phyloP scores from a whole-genome alignment of 495 filamentous ascomycete genomes.

The Pseudevernia furfuracea region DNA sequence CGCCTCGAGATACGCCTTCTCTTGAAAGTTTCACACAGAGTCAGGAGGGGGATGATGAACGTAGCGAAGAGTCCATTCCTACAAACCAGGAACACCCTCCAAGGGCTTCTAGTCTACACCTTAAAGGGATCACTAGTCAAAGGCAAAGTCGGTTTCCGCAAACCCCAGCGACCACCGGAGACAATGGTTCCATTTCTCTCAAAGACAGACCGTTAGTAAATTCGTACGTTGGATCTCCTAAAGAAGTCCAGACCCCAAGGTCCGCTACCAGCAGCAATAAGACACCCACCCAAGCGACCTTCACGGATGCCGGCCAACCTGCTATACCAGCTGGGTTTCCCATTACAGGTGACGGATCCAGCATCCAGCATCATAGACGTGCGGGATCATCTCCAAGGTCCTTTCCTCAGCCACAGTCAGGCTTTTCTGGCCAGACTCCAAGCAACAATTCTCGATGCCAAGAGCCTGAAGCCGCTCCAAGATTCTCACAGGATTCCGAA shows the following conservation, averaged over 20 bases:
- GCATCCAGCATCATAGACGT: background rate
- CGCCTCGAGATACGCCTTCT: conserved; percentile 14
- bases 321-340: conserved; percentile 3
- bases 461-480: background rate
- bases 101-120: conserved; percentile 12
- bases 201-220: conserved; percentile 3
- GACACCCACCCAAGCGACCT: conserved; percentile 24
- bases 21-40: conserved; percentile 23
- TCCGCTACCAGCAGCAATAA: conserved; percentile 21
- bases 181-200: conserved; percentile 7
- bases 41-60: conserved; percentile 24
- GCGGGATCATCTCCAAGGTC: conserved; percentile 1
- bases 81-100: conserved; percentile 12
- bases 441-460: background rate
- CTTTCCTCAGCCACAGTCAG: conserved; percentile 1
- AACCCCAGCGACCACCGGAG: background rate
- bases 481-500: conserved; percentile 9
- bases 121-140: conserved; percentile 1
- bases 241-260: conserved; percentile 15
- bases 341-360: background rate
- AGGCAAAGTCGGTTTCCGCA: conserved; percentile 9
- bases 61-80: conserved; percentile 18
- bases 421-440: background rate
- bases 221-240: conserved; percentile 15
- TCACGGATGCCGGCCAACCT: conserved; percentile 12